Evolutionary conservation across 179 eudicot genomes (phyloP).

Genomic region (Vitellaria paradoxa): DNA sequence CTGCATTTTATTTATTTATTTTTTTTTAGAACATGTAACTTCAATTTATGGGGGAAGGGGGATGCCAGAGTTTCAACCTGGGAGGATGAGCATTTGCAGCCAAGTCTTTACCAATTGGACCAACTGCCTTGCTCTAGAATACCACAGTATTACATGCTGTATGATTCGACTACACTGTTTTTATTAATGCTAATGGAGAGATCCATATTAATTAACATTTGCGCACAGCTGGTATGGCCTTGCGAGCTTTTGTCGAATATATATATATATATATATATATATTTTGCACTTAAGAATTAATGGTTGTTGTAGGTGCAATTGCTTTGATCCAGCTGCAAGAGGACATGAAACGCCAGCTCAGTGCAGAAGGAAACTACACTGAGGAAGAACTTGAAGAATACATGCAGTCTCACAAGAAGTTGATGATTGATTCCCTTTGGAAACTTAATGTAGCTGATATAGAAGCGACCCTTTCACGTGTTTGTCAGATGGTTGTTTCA

Average conservation of each 20-base stretch:
- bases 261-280: neutral
- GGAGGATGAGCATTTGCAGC: no score
- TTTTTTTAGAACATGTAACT: neutral
- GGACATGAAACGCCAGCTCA: slow-evolving; percentile 91
- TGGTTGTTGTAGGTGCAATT: slow-evolving; percentile 72
- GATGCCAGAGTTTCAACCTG: no score
- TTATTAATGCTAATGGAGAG: neutral
- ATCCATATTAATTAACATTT: slow-evolving; percentile 1
- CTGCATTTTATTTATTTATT: neutral
- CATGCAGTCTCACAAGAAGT: slow-evolving; percentile 91
- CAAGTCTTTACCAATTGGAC: no score
- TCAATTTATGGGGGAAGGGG: no score
- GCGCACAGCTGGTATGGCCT: neutral
- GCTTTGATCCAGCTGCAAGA: slow-evolving; percentile 96
- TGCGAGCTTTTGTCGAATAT: neutral
- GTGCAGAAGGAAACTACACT: slow-evolving; percentile 77
- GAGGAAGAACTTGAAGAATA: slow-evolving; percentile 93
- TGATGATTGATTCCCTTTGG: slow-evolving; percentile 98
- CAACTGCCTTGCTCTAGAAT: no score
- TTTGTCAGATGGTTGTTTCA: slow-evolving; percentile 84
- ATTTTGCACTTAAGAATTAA: neutral
- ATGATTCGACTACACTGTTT: neutral
- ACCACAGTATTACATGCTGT: neutral
- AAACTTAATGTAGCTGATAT: slow-evolving; percentile 98
- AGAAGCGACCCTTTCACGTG: slow-evolving; percentile 87